Conservation (phyloP, 2,329 filamentous ascomycete species). For the Botrytis cinerea region DNA sequence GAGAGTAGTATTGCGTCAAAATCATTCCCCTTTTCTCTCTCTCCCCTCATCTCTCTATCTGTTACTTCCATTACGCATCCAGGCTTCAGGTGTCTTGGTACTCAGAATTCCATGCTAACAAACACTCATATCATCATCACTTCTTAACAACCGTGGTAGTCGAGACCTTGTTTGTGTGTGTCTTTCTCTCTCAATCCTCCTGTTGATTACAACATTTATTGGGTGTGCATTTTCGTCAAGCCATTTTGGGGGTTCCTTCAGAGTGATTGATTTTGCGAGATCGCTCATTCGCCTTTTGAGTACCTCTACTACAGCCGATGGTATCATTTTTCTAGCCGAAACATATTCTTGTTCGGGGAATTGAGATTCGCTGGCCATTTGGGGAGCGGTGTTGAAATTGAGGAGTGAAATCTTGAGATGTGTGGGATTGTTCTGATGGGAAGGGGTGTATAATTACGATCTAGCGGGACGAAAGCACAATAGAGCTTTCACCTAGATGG, state of each 20-base stretch:
- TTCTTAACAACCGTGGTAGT: background rate
- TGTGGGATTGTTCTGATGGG: too few relatives aligned
- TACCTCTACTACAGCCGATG: background rate
- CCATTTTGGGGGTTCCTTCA: too few relatives aligned
- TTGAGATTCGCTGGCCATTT: background rate
- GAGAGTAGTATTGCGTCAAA: background rate
- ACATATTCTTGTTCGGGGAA: background rate
- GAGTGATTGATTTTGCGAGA: too few relatives aligned
- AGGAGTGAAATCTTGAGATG: fast-evolving
- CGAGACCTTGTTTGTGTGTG: fast-evolving
- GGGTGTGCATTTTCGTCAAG: background rate
- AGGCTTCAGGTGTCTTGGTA: background rate
- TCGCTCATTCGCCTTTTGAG: too few relatives aligned
- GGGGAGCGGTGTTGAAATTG: background rate
- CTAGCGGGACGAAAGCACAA: background rate
- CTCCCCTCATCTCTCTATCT: background rate
- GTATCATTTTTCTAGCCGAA: background rate
- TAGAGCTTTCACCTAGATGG: background rate
- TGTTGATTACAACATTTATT: background rate
- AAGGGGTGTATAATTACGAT: background rate
- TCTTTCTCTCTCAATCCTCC: background rate
- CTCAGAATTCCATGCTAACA: background rate
- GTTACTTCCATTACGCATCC: fast-evolving
- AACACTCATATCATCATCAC: background rate
- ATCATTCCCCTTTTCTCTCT: background rate